Evolutionary conservation across 2,329 filamentous ascomycete genomes (phyloP).

Genomic region (Neopestalotiopsis clavispora): DNA sequence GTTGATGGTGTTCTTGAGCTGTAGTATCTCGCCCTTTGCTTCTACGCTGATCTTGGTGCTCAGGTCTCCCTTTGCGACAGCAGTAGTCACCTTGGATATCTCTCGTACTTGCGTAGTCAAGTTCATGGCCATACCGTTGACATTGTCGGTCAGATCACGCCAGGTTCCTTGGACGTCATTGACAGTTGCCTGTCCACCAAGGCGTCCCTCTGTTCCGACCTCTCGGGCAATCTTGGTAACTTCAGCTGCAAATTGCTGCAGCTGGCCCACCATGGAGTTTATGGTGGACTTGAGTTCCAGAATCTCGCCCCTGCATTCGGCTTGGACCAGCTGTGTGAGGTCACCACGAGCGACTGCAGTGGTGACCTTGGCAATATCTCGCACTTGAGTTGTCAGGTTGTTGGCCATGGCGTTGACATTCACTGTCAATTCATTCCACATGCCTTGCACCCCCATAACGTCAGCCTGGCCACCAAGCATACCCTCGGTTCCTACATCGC

Average conservation of each 20-base stretch:
- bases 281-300: slow-evolving; percentile 96
- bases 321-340: slow-evolving; percentile 94
- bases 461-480: slow-evolving; percentile 83
- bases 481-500: slow-evolving; percentile 84
- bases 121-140: slow-evolving; percentile 98
- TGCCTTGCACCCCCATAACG: slow-evolving; percentile 83
- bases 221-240: slow-evolving; percentile 96
- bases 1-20: slow-evolving; percentile 97
- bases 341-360: slow-evolving; percentile 81
- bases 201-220: slow-evolving; percentile 92
- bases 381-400: slow-evolving; percentile 85
- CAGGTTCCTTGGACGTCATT: slow-evolving; percentile 97
- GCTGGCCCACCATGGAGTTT: slow-evolving; percentile 98
- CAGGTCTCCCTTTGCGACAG: slow-evolving; percentile 90
- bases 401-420: slow-evolving; percentile 90
- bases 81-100: slow-evolving; percentile 95
- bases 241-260: slow-evolving; percentile 95
- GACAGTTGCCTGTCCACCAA: slow-evolving; percentile 93
- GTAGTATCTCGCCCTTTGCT: slow-evolving; percentile 90
- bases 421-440: slow-evolving; percentile 87
- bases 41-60: slow-evolving; percentile 96
- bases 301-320: slow-evolving; percentile 89
- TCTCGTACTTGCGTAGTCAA: slow-evolving; percentile 96
- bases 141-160: slow-evolving; percentile 92
- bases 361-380: slow-evolving; percentile 88